Evolutionary conservation across 495 filamentous ascomycete species (phyloP), one percentile per base, ranked within the genome.

Genomic region (Darksidea phi): DNA sequence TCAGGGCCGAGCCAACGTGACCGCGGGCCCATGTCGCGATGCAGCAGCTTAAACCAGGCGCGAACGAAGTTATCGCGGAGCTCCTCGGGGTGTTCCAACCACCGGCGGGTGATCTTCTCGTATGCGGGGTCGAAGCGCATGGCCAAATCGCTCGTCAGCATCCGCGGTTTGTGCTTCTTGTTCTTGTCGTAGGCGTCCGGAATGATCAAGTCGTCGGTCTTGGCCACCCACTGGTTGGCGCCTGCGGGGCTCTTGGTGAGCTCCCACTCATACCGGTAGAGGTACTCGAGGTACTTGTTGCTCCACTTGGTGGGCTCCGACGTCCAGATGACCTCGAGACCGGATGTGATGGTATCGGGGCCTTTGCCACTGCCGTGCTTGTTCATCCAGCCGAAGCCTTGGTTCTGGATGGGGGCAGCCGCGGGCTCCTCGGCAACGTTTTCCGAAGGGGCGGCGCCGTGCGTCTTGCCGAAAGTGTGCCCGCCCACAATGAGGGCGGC

Each of bases 221-320:
- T 88, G 53, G 86, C 86, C 15, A 80, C 77, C 83, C 83, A 89
- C 73, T 89, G 86, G 75, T 87, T 81, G 56, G 86, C 86, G 64
- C 86, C 86, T 53, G 82, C 86, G 10, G 86, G 86, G 68, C 79
- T 83, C 84, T 87, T 88, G 70, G 79, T 83, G 28, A 84, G 76
- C 75, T 88, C 86, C 86, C 86, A 89, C n/a, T 89, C 86, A 67
- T 75, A 88, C 73, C 83, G 81, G 82, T 84, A 88, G 11, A 89
- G 80, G 71, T 88, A 88, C 66, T 88, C 82, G 53, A 89, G 76
- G 74, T 78, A 89, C 56, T 79, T 62, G 76, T 82, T 81, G 78
- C 78, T 85, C 83, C 83, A 89, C 74, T 85, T 80, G 67, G 80
- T 83, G 1, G 86, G 86, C 1, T 83, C 85, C 67, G 77, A 81